Evolutionary conservation across 345 rosid genomes (phyloP), one percentile per base, ranked within the genome.

Genomic region (Cardiospermum halicacabum): DNA sequence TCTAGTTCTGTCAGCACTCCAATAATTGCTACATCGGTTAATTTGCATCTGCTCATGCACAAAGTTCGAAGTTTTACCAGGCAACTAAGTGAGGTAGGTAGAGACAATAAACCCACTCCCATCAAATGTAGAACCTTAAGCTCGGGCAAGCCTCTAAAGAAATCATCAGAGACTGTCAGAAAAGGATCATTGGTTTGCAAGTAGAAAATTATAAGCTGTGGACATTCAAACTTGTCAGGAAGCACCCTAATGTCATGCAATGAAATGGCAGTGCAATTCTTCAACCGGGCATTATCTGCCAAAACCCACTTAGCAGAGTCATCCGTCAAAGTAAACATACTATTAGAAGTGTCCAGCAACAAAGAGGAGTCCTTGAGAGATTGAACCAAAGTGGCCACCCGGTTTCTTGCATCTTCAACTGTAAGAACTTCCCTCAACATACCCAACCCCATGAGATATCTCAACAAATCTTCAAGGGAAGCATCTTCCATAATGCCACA

Each of bases 331-430:
- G 3, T 16, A 13, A 70, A 16, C 9, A 34, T 10, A 0, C 0
- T 1, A 2, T 42, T 16, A 4, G 1, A 0, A 11, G 12, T 9
- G 4, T 0, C 4, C 27, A 3, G 37, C 42, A 78, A 50, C 57
- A 81, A 58, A 58, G 60, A 39, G 9, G 69, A 64, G 5, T 39
- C 45, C 56, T 72, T 74, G 30, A 81, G 80, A 34, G 25, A 4
- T 3, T 27, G 24, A 9, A 78, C n/a, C 60, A 72, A 40, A 3
- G 25, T 10, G 0, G 53, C 19, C 16, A 67, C 45, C 50, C 58
- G 65, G 18, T 61, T 18, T 12, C 45, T 36, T 24, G 64, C 54
- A 11, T 39, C 75, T 49, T 30, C 57, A 10, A 70, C 3, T 0
- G 64, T 50, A 5, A 5, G 7, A 9, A 1, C 12, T 3, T n/a